Base-by-base conservation (phyloP, 805 yeast species). In the Saccharomycopsis babjevae region DNA sequence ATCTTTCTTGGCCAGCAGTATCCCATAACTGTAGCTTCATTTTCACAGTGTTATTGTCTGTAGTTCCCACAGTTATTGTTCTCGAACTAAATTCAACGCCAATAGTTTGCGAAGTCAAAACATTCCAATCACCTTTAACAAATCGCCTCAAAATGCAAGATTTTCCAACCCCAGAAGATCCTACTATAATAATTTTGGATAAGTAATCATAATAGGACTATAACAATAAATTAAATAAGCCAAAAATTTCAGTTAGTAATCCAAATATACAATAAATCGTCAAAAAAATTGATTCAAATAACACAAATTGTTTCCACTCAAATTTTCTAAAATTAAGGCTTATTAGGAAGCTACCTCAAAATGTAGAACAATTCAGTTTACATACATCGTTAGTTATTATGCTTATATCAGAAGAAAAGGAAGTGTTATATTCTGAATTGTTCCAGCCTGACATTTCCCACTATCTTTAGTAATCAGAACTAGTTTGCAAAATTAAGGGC, bases 101-200 rank as follows among this genome's bases (percentile, higher is more conserved):
- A n/a, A 74, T 73, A 0, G 78, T 74, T 61, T 74, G 77, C 8
- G 74, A 70, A 2, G 68, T 62, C 20, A 69, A 60, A 8, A 65
- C 57, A 18, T 62, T 66, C 69, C 71, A 68, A 22, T 72, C 73
- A 5, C 67, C 67, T 25, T 70, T 66, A 8, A 72, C 62, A 54
- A 72, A 74, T 16, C 73, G 66, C 56, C 71, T 76, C 52, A 79
- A 66, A n/a, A 79, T 68, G 32, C 79, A 75, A 1, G 79, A 72
- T 64, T 77, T 77, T 2, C 80, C 80, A 46, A 75, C 73, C 0
- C 78, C 77, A 1, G 79, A 73, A 1, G 77, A 73, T 0, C 80
- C 80, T 11, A 77, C 74, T 38, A 77, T 67, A 42, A 78, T 78
- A 20, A 75, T 73, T 52, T 77, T 77, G 43, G 74, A 71, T 8